phyloP scores from a whole-genome alignment of 805 yeast species.

The Brettanomyces nanus region DNA sequence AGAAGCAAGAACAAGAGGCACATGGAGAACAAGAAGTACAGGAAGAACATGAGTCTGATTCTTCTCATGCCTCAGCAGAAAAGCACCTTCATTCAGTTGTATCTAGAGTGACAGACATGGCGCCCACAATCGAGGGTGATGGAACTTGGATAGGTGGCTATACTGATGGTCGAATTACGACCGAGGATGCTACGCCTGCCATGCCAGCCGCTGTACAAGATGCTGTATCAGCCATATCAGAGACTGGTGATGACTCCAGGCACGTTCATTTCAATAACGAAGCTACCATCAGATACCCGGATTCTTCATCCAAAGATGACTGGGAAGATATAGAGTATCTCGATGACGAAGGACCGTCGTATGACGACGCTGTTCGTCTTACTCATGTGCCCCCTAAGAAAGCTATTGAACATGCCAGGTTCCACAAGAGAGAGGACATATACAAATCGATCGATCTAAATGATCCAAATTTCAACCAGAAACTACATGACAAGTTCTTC shows the following conservation, averaged over 20 bases:
- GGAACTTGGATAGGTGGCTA: conserved; percentile 29
- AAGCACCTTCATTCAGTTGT: too few relatives aligned
- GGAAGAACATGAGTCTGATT: neutral
- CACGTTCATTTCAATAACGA: conserved; percentile 25
- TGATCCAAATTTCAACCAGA: conserved; percentile 72
- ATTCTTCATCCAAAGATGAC: conserved; percentile 7
- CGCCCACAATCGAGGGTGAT: conserved; percentile 24
- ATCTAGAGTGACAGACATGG: conserved; percentile 2
- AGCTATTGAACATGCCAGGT: conserved; percentile 35
- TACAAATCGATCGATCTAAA: conserved; percentile 41
- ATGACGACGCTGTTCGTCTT: conserved; percentile 31
- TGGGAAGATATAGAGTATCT: conserved; percentile 3
- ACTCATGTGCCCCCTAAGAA: conserved; percentile 28
- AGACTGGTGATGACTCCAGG: conserved; percentile 8
- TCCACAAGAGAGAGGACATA: conserved; percentile 43
- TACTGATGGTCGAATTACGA: neutral
- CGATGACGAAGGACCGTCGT: conserved; percentile 32
- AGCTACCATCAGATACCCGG: conserved; percentile 25
- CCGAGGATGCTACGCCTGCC: neutral
- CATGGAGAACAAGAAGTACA: conserved; percentile 25
- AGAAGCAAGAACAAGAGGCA: conserved; percentile 14
- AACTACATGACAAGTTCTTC: conserved; percentile 75
- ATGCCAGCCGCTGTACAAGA: neutral
- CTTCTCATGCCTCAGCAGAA: neutral
- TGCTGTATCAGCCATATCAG: neutral